phyloP scores from a whole-genome alignment of 116 monocot genomes.

The Cymodocea nodosa region DNA sequence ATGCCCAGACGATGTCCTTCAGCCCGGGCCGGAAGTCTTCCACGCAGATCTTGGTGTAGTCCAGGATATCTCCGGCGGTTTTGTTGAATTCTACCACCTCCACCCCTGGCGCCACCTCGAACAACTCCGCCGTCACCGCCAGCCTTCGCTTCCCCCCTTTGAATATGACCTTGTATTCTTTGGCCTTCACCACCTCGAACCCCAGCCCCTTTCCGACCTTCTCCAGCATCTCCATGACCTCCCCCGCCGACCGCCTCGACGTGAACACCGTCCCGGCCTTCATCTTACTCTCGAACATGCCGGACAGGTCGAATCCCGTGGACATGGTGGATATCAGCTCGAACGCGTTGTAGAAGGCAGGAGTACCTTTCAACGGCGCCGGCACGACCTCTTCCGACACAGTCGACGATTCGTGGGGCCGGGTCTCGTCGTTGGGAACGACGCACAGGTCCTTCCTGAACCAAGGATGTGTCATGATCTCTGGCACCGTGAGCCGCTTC shows the following conservation, averaged over 20 bases:
- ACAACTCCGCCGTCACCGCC: constrained; percentile 59
- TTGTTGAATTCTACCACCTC: constrained; percentile 62
- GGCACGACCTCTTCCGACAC: background rate
- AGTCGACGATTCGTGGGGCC: background rate
- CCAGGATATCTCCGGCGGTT: constrained; percentile 42
- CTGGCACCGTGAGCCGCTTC: constrained; percentile 36
- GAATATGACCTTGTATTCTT: constrained; percentile 34
- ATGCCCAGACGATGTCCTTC: constrained; percentile 69
- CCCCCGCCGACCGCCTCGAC: constrained; percentile 23
- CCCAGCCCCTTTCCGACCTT: constrained; percentile 32
- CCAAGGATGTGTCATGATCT: constrained; percentile 40
- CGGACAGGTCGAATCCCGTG: constrained; percentile 68
- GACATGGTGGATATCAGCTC: constrained; percentile 73
- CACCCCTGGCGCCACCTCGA: constrained; percentile 53
- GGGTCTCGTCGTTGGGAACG: background rate
- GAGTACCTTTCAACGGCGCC: constrained; percentile 11
- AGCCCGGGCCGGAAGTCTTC: constrained; percentile 56
- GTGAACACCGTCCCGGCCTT: constrained; percentile 43
- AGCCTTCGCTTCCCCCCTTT: constrained; percentile 42
- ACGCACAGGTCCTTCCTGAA: constrained; percentile 22
- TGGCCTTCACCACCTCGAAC: constrained; percentile 20
- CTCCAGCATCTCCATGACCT: constrained; percentile 36
- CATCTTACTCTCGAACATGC: constrained; percentile 44
- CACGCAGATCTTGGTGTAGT: constrained; percentile 51
- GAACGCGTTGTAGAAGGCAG: constrained; percentile 78